Percentiles rank a stretch among this genome's conserved stretches.
Evolutionary conservation across 164 flowering plant genomes (phyloP).

Genomic region (Kingdonia uniflora): DNA sequence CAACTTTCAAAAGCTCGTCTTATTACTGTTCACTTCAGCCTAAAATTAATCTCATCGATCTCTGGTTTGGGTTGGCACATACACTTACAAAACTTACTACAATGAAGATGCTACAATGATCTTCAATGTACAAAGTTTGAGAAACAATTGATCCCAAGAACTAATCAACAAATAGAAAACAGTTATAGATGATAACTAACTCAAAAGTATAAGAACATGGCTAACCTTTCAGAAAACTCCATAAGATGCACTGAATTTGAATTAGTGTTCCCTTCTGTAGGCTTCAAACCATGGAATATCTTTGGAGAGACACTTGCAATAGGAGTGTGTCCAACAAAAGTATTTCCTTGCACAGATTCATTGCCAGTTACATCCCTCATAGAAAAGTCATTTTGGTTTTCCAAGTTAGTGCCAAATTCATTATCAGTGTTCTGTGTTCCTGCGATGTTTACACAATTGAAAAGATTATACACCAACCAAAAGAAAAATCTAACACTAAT

Average conservation of each 20-base stretch:
- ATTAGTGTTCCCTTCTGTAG: constrained; percentile 10
- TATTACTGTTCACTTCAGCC: too few species aligned
- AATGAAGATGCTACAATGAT: too few species aligned
- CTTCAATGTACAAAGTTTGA: not conserved
- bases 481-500: constrained; percentile 10
- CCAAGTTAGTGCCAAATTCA: constrained; percentile 10
- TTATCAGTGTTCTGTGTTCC: constrained; percentile 8
- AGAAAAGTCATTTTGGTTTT: constrained; percentile 2
- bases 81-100: too few species aligned
- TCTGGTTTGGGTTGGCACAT: too few species aligned
- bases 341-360: constrained; percentile 18
- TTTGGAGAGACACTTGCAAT: constrained; percentile 11
- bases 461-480: constrained; percentile 15
- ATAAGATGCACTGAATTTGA: constrained; percentile 13
- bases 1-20: too few species aligned
- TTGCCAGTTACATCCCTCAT: constrained; percentile 2
- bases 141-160: not conserved
- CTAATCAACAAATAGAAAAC: not conserved
- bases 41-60: too few species aligned
- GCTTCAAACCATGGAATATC: constrained; percentile 4
- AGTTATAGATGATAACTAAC: not conserved
- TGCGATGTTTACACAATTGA: constrained; percentile 4
- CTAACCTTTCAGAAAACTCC: constrained; percentile 26
- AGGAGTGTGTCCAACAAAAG: constrained; percentile 12
- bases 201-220: not conserved